Evolutionary conservation across 179 eudicot species (phyloP).

Genomic region (Spinacia oleracea): DNA sequence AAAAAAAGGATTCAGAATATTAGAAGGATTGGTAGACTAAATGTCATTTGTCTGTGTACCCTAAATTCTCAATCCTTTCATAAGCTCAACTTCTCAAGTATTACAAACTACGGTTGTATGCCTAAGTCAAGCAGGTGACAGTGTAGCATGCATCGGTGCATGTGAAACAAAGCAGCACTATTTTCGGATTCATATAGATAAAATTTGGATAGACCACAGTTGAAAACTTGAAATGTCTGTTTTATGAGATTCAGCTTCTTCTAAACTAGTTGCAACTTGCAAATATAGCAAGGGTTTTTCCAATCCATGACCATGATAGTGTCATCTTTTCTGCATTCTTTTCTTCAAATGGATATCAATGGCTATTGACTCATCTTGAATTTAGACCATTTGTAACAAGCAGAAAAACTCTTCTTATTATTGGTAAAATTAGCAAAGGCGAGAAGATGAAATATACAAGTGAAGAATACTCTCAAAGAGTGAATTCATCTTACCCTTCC

Average conservation of each 20-base stretch:
- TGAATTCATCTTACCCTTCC: constrained; percentile 72
- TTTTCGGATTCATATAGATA: background rate
- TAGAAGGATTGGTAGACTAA: background rate
- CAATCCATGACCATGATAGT: background rate
- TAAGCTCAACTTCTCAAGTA: background rate
- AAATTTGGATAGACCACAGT: background rate
- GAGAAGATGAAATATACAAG: background rate
- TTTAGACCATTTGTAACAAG: constrained; percentile 10
- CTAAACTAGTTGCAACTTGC: background rate
- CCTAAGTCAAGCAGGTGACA: background rate
- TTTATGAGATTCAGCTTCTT: background rate
- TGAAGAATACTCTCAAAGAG: background rate
- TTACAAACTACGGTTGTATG: background rate
- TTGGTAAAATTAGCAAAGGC: background rate
- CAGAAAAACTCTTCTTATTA: background rate
- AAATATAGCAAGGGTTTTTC: background rate
- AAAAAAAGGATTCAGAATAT: background rate
- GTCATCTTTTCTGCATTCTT: background rate
- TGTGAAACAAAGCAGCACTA: background rate
- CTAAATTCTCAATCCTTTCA: background rate
- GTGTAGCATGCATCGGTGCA: background rate
- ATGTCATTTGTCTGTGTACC: constrained; percentile 1
- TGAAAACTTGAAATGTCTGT: background rate
- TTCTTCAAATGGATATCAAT: background rate
- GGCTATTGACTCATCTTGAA: background rate